Evolutionary conservation across 495 filamentous ascomycete species (phyloP), one percentile per base, ranked within the genome.

Genomic region (Saxophila tyrrhenica): DNA sequence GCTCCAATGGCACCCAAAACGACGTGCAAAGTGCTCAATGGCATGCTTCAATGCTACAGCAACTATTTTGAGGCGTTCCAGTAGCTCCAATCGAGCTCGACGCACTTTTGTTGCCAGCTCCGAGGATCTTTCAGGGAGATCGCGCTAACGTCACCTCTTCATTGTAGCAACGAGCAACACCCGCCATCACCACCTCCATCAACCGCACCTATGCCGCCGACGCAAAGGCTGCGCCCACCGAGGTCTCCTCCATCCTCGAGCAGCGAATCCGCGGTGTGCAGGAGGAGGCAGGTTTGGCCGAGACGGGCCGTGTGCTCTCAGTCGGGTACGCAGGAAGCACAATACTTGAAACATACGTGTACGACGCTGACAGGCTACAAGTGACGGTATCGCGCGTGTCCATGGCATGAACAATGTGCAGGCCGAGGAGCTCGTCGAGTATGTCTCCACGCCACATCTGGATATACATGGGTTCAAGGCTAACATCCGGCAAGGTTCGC

Each of bases 351-450:
- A 62, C 20, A 60, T 25, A 16, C 57, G 47, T 48, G 43, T 35
- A 53, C 0, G 54, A 65, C 64, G 58, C 74, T 79, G 65, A 80
- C 51, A 48, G 46, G 25, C 61, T 23, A 59, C 70, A 63, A 98
- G 92, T 89, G 92, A 98, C 76, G 92, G 92, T 95, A 98, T 98
- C 69, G 92, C 92, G 71, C 90, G 94, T 87, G 92, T 98, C 62
- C 89, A 98, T 73, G 92, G 92, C 70, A 94, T 98, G 87, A 87
- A 79, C 86, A 97, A 97, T 73, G 92, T 98, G 76, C 92, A 98
- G 80, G 92, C 92, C 69, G 92, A 98, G 76, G 92, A 98, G 82
- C 85, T 98, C 70, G 92, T 98, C 69, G 94, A 98, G 92, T 98
- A 85, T 35, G 92, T 86, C 52, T 50, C 42, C 48, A 21, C 38